Base-by-base conservation (phyloP, 495 filamentous ascomycete species). In the Aspergillus sclerotiicarbonarius region DNA sequence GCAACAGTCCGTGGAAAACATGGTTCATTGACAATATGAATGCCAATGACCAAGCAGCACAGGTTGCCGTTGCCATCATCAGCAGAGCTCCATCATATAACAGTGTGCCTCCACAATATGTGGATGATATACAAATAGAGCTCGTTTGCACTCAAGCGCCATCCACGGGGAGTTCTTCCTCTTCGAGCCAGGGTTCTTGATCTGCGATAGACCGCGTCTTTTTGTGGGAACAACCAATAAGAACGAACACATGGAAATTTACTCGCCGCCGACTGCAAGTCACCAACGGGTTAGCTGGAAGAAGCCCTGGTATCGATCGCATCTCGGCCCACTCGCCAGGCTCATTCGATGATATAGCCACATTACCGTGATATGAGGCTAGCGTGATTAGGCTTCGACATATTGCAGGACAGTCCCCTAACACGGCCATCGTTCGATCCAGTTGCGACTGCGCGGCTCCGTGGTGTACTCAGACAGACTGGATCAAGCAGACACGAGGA, bases 21-120 rank as follows among this genome's bases (percentile, higher is more conserved):
- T 77, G 68, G 67, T 74, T 72, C 44, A 60, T 76, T 12, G 70
- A 76, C 53, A 61, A 68, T 43, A 74, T 75, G 69, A 73, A 64
- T 1, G 62, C 70, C 5, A 33, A 45, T 8, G 59, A 74, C 25
- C 74, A 76, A 47, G 74, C 76, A 8, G 65, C 66, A 6, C 72
- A 77, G 51, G 69, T 77, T 2, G 76, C 73, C 7, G 69, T 79
- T 12, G 76, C 70, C 0, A 76, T 79, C 29, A 65, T 76, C 54
- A 73, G 70, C 59, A 71, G 76, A 12, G 62, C 64, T 0, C 76
- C 76, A 1, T 61, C 65, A 1, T 72, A 70, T 46, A 62, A 69
- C 19, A 68, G 63, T 20, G 21, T 54, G 5, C 65, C 65, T 16
- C 70, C 68, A 0, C 45, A 51, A 5, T 60, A 57, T 29, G 64